phyloP scores from a whole-genome alignment of 495 filamentous ascomycete species.

The Lophiostoma macrostomum region DNA sequence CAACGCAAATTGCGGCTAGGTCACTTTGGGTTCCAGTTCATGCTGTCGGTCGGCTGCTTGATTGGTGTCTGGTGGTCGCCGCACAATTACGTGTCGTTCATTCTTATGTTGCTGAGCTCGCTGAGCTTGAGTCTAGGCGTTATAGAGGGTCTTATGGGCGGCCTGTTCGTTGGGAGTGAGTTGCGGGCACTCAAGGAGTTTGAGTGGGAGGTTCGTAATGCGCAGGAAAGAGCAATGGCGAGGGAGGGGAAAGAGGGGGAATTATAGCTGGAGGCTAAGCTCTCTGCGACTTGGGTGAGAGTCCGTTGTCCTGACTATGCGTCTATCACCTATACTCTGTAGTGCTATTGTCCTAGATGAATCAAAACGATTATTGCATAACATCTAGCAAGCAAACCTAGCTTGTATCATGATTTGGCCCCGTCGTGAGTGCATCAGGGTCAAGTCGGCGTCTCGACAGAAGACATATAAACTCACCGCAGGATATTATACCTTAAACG shows the following conservation, averaged over 20 bases:
- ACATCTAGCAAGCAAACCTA: no score
- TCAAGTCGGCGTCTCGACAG: no score
- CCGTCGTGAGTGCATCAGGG: no score
- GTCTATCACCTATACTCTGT: no score
- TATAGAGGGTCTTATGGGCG: constrained; percentile 78
- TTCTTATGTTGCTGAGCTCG: constrained; percentile 73
- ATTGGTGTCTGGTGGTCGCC: constrained; percentile 83
- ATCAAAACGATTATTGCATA: no score
- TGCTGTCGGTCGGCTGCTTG: constrained; percentile 66
- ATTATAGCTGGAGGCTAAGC: no score
- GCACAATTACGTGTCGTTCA: constrained; percentile 71
- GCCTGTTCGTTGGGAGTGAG: constrained; percentile 81
- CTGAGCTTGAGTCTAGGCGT: constrained; percentile 72
- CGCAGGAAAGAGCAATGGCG: constrained; percentile 43
- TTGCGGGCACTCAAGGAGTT: constrained; percentile 85
- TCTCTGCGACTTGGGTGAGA: no score
- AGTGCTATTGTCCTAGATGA: no score
- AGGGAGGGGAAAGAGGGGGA: constrained; percentile 2
- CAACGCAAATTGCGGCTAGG: constrained; percentile 67
- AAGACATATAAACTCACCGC: no score
- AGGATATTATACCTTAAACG: no score
- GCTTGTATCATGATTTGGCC: no score
- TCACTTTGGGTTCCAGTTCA: constrained; percentile 68
- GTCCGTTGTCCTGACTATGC: no score
- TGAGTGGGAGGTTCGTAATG: constrained; percentile 85